Base-by-base conservation (phyloP, 345 rosid genomes). In the Citrus unshiu region DNA sequence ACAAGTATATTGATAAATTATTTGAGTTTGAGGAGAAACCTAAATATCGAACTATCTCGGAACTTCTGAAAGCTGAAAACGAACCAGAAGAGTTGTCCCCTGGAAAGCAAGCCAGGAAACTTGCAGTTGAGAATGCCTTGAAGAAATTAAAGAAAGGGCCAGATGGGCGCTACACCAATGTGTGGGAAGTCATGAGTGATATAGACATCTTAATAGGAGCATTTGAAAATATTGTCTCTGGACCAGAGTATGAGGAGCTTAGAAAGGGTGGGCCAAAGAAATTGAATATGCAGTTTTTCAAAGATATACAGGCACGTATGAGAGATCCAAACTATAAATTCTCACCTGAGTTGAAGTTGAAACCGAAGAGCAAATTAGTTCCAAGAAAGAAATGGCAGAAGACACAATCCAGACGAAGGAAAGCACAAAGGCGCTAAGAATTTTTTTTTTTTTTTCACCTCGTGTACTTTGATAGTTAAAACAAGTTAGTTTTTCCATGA, bases 151-250 rank as follows among this genome's bases (percentile, higher is more conserved):
- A 91, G 86, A 94, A 94, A 86, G 97, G 99, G 49, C 97, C 98
- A 1, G 98, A 96, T 66, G 97, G 97, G 68, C 93, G 99, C 4
- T 96, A 94, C 70, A 86, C 84, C 5, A 94, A 96, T 60, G 97
- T 94, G 67, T 96, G 97, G 97, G 98, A 96, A 85, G 97, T 96
- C 65, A 93, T 93, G 95, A 94, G 97, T 60, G 98, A 94, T 78
- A 80, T 88, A 16, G 97, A 96, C 81, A 89, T 96, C 77, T 78
- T 96, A 74, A 89, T 96, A 34, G 97, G 95, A 60, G 97, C 97
- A 46, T 96, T 94, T n/a, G 97, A 93, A 73, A 96, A 94, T 64
- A 86, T 96, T 40, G 89, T 94, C 57, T 94, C 97, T 13, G 95
- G 98, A 61, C 98, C 97, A 2, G 98, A 96, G 73, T 96, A 96